phyloP scores from a whole-genome alignment of 2,329 filamentous ascomycete genomes.

The Colletotrichum sp. region DNA sequence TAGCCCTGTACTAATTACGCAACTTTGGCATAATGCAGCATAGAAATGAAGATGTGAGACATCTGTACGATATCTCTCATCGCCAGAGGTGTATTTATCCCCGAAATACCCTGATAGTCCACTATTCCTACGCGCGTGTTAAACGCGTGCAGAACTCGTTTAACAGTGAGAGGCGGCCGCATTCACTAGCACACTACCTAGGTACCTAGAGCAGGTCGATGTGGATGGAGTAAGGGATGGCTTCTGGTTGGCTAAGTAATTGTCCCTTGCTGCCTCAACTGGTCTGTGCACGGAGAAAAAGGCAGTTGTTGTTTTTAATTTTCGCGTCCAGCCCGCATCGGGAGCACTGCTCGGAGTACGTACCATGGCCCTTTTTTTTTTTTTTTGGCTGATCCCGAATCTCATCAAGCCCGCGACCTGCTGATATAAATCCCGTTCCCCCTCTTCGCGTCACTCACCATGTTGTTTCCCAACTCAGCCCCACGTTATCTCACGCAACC shows the following conservation, averaged over 20 bases:
- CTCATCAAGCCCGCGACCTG: not conserved
- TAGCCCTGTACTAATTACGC: not conserved
- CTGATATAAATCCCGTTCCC: constrained; percentile 19
- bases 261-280: not conserved
- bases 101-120: not conserved
- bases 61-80: not conserved
- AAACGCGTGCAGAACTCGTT: not conserved
- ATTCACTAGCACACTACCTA: no score
- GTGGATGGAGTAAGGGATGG: not conserved
- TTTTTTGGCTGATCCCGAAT: constrained; percentile 21
- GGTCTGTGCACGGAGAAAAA: constrained; percentile 7
- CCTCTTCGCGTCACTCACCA: not conserved
- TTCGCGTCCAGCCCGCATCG: constrained; percentile 3
- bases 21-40: not conserved
- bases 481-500: constrained; percentile 6
- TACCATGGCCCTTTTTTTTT: not conserved
- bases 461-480: not conserved
- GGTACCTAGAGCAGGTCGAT: not conserved
- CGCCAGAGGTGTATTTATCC: not conserved
- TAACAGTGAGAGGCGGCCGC: not conserved
- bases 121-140: not conserved
- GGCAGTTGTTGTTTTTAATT: not conserved
- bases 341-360: not conserved
- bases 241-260: not conserved
- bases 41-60: not conserved